These are phyloP conservation scores for Verticillium nubilum DNA, from an alignment of 2,329 filamentous ascomycete species.

Conservation along the genomic window DNA sequence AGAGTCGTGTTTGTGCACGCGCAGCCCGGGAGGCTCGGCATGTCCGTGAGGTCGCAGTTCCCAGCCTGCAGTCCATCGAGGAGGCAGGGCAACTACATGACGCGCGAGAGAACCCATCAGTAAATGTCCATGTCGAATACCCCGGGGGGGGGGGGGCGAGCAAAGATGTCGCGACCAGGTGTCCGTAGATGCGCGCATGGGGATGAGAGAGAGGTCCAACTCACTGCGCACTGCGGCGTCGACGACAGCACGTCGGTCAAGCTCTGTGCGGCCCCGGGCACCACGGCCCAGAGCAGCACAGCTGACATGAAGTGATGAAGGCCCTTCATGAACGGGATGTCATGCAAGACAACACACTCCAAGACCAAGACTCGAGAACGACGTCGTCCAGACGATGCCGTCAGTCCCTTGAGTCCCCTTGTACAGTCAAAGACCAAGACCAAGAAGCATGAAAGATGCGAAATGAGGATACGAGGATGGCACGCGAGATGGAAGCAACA, in stretches of 20 bases:
- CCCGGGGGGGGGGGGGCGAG: too few relatives aligned
- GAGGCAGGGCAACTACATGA: constrained; percentile 6
- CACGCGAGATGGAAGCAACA: neutral
- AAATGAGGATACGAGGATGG: neutral
- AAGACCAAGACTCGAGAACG: neutral
- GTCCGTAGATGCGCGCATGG: neutral
- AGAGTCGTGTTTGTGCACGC: constrained; percentile 6
- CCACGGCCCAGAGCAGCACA: neutral
- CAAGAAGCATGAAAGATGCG: neutral
- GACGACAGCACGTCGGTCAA: neutral
- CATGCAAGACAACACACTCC: too few relatives aligned
- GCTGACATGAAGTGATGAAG: neutral
- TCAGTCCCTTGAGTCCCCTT: neutral
- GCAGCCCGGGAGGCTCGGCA: constrained; percentile 3
- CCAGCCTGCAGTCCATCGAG: constrained; percentile 2
- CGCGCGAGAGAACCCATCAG: neutral
- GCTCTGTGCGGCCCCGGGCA: neutral
- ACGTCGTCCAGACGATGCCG: neutral
- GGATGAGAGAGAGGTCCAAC: neutral
- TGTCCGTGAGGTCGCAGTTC: constrained; percentile 2
- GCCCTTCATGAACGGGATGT: neutral
- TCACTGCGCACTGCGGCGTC: constrained; percentile 7
- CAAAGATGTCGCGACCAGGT: neutral
- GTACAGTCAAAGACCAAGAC: too few relatives aligned
- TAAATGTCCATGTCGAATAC: neutral